Conservation (phyloP, 2,329 filamentous ascomycete species). For the Hypoxylon sp. region DNA sequence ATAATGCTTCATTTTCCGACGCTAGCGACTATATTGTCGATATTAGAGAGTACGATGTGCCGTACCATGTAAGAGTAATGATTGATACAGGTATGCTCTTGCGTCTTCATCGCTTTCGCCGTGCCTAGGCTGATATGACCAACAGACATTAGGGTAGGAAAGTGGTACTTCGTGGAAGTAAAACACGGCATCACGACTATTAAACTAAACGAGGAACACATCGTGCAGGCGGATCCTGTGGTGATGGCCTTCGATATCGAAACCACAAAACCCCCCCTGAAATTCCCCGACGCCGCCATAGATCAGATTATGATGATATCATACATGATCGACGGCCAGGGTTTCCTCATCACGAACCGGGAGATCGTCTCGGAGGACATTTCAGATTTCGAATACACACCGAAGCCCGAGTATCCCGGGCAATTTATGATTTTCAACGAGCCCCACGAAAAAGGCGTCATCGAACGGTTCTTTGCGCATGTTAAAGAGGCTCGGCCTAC, state of each 20-base stretch:
- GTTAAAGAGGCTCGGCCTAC: constrained; percentile 95
- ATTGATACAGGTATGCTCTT: constrained; percentile 84
- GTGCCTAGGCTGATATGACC: constrained; percentile 28
- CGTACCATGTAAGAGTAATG: constrained; percentile 98
- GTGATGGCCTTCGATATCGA: constrained; percentile 99
- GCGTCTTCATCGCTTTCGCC: neutral
- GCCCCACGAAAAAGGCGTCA: constrained; percentile 85
- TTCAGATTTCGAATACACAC: constrained; percentile 97
- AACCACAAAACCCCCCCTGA: constrained; percentile 93
- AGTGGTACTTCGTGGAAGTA: constrained; percentile 95
- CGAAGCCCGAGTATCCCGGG: constrained; percentile 93
- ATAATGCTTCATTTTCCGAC: constrained; percentile 80
- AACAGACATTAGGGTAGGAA: constrained; percentile 91
- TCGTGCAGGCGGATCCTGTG: constrained; percentile 94
- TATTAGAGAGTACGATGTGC: constrained; percentile 98
- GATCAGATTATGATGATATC: constrained; percentile 99
- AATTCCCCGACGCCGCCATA: constrained; percentile 93
- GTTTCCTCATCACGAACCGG: constrained; percentile 96
- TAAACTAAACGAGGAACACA: constrained; percentile 84
- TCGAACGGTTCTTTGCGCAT: constrained; percentile 94
- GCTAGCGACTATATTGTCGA: constrained; percentile 98
- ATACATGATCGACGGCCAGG: constrained; percentile 99
- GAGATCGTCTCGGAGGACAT: constrained; percentile 99
- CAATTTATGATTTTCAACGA: constrained; percentile 99
- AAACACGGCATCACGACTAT: constrained; percentile 91